phyloP scores from a whole-genome alignment of 805 yeast genomes.

The Jamesozyma rosinii region DNA sequence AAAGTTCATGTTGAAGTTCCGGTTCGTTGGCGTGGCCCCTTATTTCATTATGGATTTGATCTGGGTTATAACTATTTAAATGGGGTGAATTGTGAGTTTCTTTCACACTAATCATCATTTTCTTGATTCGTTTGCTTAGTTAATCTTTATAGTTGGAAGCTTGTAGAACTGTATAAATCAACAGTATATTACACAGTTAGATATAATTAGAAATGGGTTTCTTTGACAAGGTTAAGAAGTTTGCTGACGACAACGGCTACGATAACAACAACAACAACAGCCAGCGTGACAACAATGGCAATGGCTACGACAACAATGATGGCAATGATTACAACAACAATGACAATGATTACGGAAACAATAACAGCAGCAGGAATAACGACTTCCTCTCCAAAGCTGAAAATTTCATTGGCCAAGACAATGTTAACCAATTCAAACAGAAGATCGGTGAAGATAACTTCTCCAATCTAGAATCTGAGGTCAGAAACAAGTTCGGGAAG shows the following conservation, averaged over 20 bases:
- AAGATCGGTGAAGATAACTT: slow-evolving; percentile 29
- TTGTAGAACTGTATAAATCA: too few species aligned
- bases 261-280: slow-evolving; percentile 5
- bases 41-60: too few species aligned
- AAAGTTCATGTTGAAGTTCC: too few species aligned
- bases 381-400: slow-evolving; percentile 27
- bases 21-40: too few species aligned
- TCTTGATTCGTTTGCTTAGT: too few species aligned
- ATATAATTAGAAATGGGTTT: slow-evolving; percentile 36
- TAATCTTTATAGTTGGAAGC: too few species aligned
- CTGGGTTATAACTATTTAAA: too few species aligned
- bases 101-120: too few species aligned
- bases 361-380: slow-evolving; percentile 23
- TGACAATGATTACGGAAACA: slow-evolving; percentile 11
- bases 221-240: slow-evolving; percentile 36
- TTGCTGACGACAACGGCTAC: slow-evolving; percentile 17
- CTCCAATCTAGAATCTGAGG: slow-evolving; percentile 22
- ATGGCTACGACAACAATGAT: slow-evolving; percentile 20
- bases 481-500: slow-evolving; percentile 25
- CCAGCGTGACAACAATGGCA: neutral
- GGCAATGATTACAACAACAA: slow-evolving; percentile 24
- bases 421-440: slow-evolving; percentile 19
- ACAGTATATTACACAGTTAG: too few species aligned
- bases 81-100: too few species aligned
- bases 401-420: slow-evolving; percentile 26